phyloP scores from a whole-genome alignment of 176 grass and related monocot species.

The Coix lacrymajobi region DNA sequence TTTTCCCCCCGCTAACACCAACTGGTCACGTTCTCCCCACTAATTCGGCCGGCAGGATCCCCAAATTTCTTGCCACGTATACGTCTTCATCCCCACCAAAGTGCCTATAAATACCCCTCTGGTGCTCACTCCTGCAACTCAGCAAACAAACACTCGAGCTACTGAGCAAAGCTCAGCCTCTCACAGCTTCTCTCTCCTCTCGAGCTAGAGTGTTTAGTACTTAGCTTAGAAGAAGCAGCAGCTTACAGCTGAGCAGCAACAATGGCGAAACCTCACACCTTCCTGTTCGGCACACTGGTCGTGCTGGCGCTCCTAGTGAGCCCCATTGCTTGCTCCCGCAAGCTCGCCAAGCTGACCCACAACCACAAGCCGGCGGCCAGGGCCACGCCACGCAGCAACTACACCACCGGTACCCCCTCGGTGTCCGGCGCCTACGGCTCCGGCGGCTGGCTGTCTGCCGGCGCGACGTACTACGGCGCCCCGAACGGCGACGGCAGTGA shows the following conservation, averaged over 20 bases:
- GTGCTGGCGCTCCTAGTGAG: slow-evolving; percentile 35
- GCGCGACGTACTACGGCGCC: slow-evolving; percentile 83
- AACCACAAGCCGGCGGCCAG: not conserved
- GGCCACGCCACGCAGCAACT: not conserved
- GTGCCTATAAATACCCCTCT: slow-evolving; percentile 34
- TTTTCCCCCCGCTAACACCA: slow-evolving; percentile 16
- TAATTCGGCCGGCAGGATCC: slow-evolving; percentile 43
- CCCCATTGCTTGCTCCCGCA: slow-evolving; percentile 46
- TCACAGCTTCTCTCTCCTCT: not conserved
- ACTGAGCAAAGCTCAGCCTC: not conserved
- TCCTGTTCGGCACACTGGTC: slow-evolving; percentile 2
- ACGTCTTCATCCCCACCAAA: slow-evolving; percentile 24
- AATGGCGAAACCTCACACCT: slow-evolving; percentile 39
- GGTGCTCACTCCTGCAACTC: slow-evolving; percentile 17
- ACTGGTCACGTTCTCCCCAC: slow-evolving; percentile 50
- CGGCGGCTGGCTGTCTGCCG: slow-evolving; percentile 46
- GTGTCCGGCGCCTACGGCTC: slow-evolving; percentile 23
- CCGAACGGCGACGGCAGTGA: slow-evolving; percentile 81
- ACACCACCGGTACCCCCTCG: slow-evolving; percentile 15
- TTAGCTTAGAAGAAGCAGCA: not conserved
- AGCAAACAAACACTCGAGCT: slow-evolving; percentile 26
- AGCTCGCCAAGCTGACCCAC: not conserved
- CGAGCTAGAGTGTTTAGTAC: not conserved
- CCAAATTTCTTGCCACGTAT: slow-evolving; percentile 23
- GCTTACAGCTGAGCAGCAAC: not conserved